phyloP scores from a whole-genome alignment of 2,329 filamentous ascomycete genomes.

The Colletotrichum sp. region DNA sequence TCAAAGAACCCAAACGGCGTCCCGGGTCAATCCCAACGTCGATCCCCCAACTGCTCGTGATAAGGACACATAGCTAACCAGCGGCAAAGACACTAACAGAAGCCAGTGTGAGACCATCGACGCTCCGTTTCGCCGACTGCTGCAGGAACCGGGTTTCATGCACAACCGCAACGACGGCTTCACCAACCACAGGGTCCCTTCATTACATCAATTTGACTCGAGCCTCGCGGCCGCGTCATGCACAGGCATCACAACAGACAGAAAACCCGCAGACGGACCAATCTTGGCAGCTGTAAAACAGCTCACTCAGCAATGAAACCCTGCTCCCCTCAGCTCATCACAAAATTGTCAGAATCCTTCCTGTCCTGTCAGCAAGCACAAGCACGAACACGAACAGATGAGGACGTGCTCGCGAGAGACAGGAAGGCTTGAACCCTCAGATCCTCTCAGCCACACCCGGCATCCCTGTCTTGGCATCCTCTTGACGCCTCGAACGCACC shows the following conservation, averaged over 20 bases:
- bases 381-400: not conserved
- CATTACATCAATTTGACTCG: slow-evolving; percentile 8
- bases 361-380: not conserved
- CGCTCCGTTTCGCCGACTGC: not conserved
- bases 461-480: not conserved
- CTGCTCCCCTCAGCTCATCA: not conserved
- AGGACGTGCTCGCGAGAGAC: not conserved
- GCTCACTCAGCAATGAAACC: not conserved
- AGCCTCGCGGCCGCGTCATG: slow-evolving; percentile 4
- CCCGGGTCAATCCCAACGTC: not conserved
- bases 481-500: not conserved
- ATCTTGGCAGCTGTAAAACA: not conserved
- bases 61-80: not conserved
- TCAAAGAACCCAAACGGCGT: not conserved
- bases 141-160: slow-evolving; percentile 21
- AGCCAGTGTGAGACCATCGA: not conserved
- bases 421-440: not conserved
- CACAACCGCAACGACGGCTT: not conserved
- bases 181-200: not conserved
- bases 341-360: not conserved
- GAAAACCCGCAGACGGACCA: not conserved
- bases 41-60: not conserved
- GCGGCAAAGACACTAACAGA: not conserved
- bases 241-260: not conserved
- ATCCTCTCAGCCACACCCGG: not conserved